Evolutionary conservation across 192 early-diverging fungal species (phyloP), one percentile per base, ranked within the genome.

Genomic region (Coemansia pectinata): DNA sequence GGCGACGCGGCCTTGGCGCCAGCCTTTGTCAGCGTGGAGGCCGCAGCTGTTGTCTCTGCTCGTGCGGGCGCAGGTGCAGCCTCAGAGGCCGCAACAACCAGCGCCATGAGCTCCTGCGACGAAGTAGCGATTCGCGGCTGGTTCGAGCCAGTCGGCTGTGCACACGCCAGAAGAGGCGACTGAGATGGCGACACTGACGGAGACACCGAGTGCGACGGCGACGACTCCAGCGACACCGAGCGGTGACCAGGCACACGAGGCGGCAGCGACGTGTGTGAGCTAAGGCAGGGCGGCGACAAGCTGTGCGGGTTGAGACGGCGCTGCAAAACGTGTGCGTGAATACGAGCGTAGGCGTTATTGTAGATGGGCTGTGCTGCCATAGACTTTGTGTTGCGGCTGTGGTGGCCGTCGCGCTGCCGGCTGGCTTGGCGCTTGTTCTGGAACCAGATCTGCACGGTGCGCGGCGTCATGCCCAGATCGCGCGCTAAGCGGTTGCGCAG

Each of bases 381-480:
- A 14, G 76, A 73, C 71, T 78, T 81, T 67, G 71, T 79, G 67
- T 74, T 78, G 71, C 76, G 77, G 74, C 72, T 73, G 66, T 76
- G 83, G 66, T 85, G 75, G 60, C 78, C 74, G 67, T 79, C 82
- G 59, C 88, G 79, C 72, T 88, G 86, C 31, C 87, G 86, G 45
- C 89, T 87, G 57, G 88, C 88, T 72, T 96, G 95, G 36, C 96
- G 87, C 72, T 90, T 91, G 85, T 98, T 98, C 77, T 98, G 96
- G 78, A 98, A 98, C 96, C 96, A 98, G 60, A 98, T 94, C 82
- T 98, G 96, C 21, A 98, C 92, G 0, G 92, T 93, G 41, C 95
- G 88, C 21, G 94, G 93, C 40, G 91, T 89, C 96, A 98, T 96
- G 47, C 89, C 89, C 47, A 94, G 87, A 60, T 91, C 85, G 62